Percentiles rank a stretch among this genome's conserved stretches.
phyloP scores from a whole-genome alignment of 1,139 yeast genomes.

The Yamadazyma pseudoaaseri region DNA sequence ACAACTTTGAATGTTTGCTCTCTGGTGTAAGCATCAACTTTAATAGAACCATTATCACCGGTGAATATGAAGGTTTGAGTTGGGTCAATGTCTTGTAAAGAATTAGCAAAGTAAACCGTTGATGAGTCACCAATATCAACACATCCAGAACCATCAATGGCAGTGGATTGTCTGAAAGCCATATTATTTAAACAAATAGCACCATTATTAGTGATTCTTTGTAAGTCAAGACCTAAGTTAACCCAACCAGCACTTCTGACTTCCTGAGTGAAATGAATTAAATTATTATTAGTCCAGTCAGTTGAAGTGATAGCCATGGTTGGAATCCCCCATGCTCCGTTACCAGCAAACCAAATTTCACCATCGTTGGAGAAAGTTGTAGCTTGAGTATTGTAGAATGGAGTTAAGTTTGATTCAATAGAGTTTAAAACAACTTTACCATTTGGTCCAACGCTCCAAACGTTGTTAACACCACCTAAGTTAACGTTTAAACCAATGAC shows the following conservation, averaged over 20 bases:
- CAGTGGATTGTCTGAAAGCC: conserved; percentile 20
- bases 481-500: conserved; percentile 15
- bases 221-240: conserved; percentile 15
- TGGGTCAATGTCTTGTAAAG: conserved; percentile 8
- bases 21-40: conserved; percentile 12
- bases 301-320: conserved; percentile 13
- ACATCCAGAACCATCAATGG: conserved; percentile 26
- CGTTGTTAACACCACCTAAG: conserved; percentile 13
- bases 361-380: conserved; percentile 13
- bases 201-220: conserved; percentile 21
- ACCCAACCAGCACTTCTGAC: conserved; percentile 15
- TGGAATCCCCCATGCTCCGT: conserved; percentile 14
- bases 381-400: conserved; percentile 16
- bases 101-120: conserved; percentile 13
- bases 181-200: no score
- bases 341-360: conserved; percentile 15
- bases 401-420: conserved; percentile 16
- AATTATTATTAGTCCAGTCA: conserved; percentile 19
- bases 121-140: conserved; percentile 19
- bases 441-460: conserved; percentile 11
- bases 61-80: conserved; percentile 13
- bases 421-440: conserved; percentile 17
- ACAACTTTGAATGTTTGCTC: conserved; percentile 21
- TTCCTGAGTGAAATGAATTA: conserved; percentile 15
- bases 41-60: conserved; percentile 7